Evolutionary conservation across 345 rosid genomes (phyloP), one percentile per base, ranked within the genome.

Genomic region (rapeseed (Brassica napus)): DNA sequence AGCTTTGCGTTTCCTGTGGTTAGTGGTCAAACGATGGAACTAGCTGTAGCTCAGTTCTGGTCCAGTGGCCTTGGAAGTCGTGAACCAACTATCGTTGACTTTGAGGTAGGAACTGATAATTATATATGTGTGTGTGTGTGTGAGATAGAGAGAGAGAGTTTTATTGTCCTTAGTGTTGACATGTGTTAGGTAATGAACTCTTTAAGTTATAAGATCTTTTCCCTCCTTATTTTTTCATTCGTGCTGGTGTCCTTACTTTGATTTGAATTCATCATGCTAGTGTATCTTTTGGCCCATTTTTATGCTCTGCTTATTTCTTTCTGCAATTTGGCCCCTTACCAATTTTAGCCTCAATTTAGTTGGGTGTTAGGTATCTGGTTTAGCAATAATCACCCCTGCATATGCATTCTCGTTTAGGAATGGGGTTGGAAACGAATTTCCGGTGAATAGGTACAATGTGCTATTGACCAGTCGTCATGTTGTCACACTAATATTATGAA

Each of bases 51-150:
- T 81, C 99, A 93, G 81, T 95, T 91, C 83, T 93, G 99, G 98
- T 89, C 97, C 66, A 95, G 99, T 83, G 99, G 99, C 75, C 84
- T 91, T 68, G 99, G 97, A 78, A 95, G 98, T 87, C 87, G 83
- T 76, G 96, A 93, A 84, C 85, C 86, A 62, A 82, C 99, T 69
- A 26, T 73, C 42, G 93, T 93, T 60, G 96, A 95, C 83, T 93
- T 95, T 87, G 94, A 95, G 99, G 99, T 95, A 89, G 65, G 30
- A 62, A 47, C 24, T 44, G 68, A 70, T 21, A 57, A 71, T 54
- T 35, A 35, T 35, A 28, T 28, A 28, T 28, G 30, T 28, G 30
- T 28, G 30, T 28, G 28, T 63, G 34, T 47, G 44, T 65, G 14
- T 68, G n/a, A n/a, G n/a, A n/a, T n/a, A n/a, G n/a, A n/a, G n/a